Percentiles rank a stretch among this genome's conserved stretches.
Evolutionary conservation across 2,329 filamentous ascomycete species (phyloP).

Genomic region (Clarireedia sp.): DNA sequence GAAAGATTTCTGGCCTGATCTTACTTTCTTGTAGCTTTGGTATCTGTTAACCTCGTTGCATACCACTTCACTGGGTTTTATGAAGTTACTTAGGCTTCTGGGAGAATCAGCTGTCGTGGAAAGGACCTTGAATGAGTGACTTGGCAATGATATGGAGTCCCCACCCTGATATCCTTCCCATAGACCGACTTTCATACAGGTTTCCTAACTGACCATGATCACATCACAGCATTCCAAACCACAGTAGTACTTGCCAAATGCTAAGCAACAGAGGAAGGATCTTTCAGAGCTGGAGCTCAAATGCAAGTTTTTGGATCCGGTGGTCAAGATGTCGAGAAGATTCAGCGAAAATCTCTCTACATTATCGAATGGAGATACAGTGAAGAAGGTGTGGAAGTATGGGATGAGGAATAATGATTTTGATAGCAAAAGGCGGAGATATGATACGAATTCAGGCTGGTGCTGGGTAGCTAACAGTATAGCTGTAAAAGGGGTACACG

Average conservation of each 20-base stretch:
- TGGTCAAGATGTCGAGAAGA: neutral
- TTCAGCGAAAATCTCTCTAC: neutral
- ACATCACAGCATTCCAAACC: neutral
- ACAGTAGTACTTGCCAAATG: neutral
- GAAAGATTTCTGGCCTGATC: neutral
- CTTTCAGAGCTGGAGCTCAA: neutral
- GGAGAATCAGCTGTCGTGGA: neutral
- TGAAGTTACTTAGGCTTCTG: neutral
- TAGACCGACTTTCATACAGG: too few relatives aligned
- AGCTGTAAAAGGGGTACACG: too few relatives aligned
- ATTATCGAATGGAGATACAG: neutral
- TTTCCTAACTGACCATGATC: too few relatives aligned
- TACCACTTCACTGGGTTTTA: neutral
- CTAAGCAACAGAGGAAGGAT: neutral
- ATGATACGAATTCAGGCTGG: too few relatives aligned
- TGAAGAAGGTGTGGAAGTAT: neutral
- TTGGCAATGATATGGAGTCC: slow-evolving; percentile 11
- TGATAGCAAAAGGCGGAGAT: neutral
- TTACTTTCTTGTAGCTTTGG: neutral
- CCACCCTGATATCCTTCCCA: too few relatives aligned
- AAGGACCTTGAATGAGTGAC: neutral
- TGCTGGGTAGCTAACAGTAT: too few relatives aligned
- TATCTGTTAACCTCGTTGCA: neutral
- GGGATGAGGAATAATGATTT: neutral
- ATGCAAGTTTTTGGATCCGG: neutral